phyloP scores from a whole-genome alignment of 495 filamentous ascomycete species.

The Parachaetomium inaequale region DNA sequence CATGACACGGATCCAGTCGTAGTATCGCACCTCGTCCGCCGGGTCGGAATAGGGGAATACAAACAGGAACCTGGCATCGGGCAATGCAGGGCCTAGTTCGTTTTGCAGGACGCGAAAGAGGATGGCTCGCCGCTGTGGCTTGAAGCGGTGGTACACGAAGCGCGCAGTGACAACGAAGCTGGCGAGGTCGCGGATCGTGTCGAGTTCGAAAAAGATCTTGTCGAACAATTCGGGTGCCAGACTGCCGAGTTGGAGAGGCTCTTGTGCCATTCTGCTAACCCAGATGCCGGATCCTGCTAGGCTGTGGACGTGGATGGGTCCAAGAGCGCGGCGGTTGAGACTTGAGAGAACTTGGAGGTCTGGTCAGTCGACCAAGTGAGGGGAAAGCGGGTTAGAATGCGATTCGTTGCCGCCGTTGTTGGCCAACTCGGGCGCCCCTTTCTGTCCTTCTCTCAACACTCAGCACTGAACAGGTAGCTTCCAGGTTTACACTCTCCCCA shows the following conservation, averaged over 20 bases:
- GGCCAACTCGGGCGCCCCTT: too few relatives aligned
- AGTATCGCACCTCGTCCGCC: background rate
- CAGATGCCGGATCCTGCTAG: background rate
- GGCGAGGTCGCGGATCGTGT: constrained; percentile 8
- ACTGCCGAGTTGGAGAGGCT: background rate
- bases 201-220: constrained; percentile 3
- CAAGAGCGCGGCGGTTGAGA: too few relatives aligned
- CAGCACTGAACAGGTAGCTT: too few relatives aligned
- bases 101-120: constrained; percentile 13
- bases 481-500: too few relatives aligned
- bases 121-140: background rate
- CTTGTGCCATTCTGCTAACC: constrained; percentile 1
- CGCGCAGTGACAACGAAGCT: constrained; percentile 6
- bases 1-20: constrained; percentile 5
- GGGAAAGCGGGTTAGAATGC: too few relatives aligned
- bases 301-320: background rate
- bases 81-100: constrained; percentile 7
- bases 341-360: too few relatives aligned
- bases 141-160: constrained; percentile 5
- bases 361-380: too few relatives aligned
- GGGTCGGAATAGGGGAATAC: constrained; percentile 4
- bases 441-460: too few relatives aligned
- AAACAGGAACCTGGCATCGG: constrained; percentile 13
- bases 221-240: constrained; percentile 9
- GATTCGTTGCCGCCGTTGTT: too few relatives aligned